phyloP scores from a whole-genome alignment of 371 early-diverging fungal species.

The Thermomucor indicae-seudaticae region DNA sequence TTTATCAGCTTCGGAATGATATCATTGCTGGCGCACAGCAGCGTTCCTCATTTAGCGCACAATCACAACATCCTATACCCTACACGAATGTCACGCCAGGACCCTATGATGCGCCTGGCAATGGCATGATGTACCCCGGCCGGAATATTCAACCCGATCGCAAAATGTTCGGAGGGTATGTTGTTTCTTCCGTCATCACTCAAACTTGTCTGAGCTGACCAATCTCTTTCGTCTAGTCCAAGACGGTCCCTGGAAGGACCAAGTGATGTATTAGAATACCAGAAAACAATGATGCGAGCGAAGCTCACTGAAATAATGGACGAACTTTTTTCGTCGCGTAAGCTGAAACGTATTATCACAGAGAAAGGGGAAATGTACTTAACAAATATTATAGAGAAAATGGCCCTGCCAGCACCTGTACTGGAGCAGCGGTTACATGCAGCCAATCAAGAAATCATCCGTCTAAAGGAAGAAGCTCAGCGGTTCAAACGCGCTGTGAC shows the following conservation, averaged over 20 bases:
- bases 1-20: conserved; percentile 1
- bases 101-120: not conserved
- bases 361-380: too few relatives aligned
- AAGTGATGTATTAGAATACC: not conserved
- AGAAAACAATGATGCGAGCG: not conserved
- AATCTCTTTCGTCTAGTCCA: too few relatives aligned
- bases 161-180: too few relatives aligned
- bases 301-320: not conserved
- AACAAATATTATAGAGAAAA: too few relatives aligned
- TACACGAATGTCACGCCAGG: not conserved
- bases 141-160: not conserved
- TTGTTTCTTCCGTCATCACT: too few relatives aligned
- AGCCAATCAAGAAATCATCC: conserved; percentile 4
- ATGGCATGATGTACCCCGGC: too few relatives aligned
- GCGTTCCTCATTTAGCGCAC: not conserved
- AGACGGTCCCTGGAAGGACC: not conserved
- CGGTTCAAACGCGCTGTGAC: conserved; percentile 15
- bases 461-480: conserved; percentile 8
- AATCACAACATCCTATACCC: not conserved
- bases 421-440: conserved; percentile 4
- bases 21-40: too few relatives aligned
- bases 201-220: too few relatives aligned
- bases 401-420: too few relatives aligned
- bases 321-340: conserved; percentile 1
- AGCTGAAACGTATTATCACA: too few relatives aligned